Evolutionary conservation across 1,284 basidiomycete genomes (phyloP).

Genomic region (Ceratobasidium sp.): DNA sequence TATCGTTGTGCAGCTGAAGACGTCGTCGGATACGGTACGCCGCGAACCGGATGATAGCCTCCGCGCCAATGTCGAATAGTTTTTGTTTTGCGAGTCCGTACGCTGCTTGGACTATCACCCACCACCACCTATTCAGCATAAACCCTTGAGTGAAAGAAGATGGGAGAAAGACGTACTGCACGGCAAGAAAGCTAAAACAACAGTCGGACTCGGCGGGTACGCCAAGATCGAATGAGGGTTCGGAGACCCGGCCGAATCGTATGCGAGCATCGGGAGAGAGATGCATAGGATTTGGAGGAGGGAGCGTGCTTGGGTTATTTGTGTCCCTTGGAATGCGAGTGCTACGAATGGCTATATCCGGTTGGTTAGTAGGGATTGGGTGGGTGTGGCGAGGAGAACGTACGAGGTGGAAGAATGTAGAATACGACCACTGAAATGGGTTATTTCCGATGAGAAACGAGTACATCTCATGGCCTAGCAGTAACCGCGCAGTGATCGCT

Average conservation of each 20-base stretch:
- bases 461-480: slow-evolving; percentile 42
- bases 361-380: not conserved
- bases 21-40: slow-evolving; percentile 37
- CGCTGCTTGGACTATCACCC: slow-evolving; percentile 31
- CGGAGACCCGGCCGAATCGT: slow-evolving; percentile 42
- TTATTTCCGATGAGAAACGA: slow-evolving; percentile 41
- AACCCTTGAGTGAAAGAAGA: not conserved
- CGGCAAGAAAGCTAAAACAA: slow-evolving; percentile 32
- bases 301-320: slow-evolving; percentile 39
- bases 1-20: slow-evolving; percentile 29
- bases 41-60: slow-evolving; percentile 44
- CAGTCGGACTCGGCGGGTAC: slow-evolving; percentile 40
- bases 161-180: slow-evolving; percentile 7
- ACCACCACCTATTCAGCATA: not conserved
- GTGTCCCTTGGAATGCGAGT: slow-evolving; percentile 42
- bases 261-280: slow-evolving; percentile 45
- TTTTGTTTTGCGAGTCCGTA: slow-evolving; percentile 43
- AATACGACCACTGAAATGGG: slow-evolving; percentile 40
- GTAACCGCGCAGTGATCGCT: slow-evolving; percentile 31
- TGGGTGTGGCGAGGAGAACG: not conserved
- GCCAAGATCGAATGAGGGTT: slow-evolving; percentile 27
- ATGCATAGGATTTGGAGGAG: slow-evolving; percentile 43
- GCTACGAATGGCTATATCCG: slow-evolving; percentile 42
- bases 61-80: slow-evolving; percentile 44
- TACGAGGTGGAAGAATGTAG: slow-evolving; percentile 38